Evolutionary conservation across 331 rosid genomes (phyloP), one percentile per base, ranked within the genome.

Genomic region (Dryas integrifolia): DNA sequence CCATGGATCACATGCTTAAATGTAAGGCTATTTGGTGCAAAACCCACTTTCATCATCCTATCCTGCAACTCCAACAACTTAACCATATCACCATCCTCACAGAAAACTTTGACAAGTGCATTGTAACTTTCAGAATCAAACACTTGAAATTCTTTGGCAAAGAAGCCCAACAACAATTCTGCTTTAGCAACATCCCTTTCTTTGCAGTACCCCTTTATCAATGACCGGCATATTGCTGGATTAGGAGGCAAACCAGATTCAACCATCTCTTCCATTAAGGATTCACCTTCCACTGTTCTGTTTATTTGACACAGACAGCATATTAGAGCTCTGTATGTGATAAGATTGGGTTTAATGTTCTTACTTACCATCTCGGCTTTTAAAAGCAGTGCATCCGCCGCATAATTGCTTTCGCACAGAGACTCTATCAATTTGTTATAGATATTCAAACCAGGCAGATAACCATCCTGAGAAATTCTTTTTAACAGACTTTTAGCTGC

Each of bases 81-180:
- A 18, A 64, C 66, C 76, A 84, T 83, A 70, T 84, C 76, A 35
- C 95, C 92, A 60, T 41, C 78, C 81, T 89, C 91, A 5, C 85
- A 75, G 16, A 74, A 73, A 50, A 75, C 80, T 73, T 85, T 79
- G 55, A 84, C 82, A 35, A 94, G 57, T 41, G 84, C 71, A 81
- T 91, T 94, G 87, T 85, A 89, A 88, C 97, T 91, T 73, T 80
- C 87, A 16, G 82, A 79, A 77, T 94, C 95, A 11, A 81, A 89
- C 73, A 87, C 69, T 83, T 75, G 88, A 78, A 87, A 85, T 58
- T 78, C 86, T 56, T 41, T 65, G 46, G 95, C 97, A 65, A 86
- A 85, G 41, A 84, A 84, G 58, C 79, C 76, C 76, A 93, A 70
- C 18, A 86, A 15, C 26, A 86, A 79, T 81, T 86, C 96, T 43